phyloP scores from a whole-genome alignment of 305 asterid genomes.

The Lippia alba region DNA sequence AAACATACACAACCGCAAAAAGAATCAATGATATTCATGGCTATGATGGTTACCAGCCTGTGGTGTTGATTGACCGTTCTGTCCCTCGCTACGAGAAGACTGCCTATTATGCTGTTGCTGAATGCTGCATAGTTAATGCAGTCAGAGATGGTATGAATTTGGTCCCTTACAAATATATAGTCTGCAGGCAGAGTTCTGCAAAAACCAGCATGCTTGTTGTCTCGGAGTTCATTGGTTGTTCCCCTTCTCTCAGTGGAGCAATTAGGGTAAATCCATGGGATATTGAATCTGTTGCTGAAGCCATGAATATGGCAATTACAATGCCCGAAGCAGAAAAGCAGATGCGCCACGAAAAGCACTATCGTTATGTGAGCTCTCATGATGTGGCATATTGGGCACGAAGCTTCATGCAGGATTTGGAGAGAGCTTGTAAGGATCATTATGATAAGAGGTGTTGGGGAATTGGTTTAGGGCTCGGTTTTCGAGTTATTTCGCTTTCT shows the following conservation, averaged over 20 bases:
- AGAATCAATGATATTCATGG: slow-evolving; percentile 61
- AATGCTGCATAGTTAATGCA: slow-evolving; percentile 79
- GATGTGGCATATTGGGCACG: slow-evolving; percentile 82
- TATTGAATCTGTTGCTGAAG: slow-evolving; percentile 73
- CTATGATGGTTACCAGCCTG: slow-evolving; percentile 53
- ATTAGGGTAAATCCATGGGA: slow-evolving; percentile 88
- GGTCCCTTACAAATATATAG: slow-evolving; percentile 73
- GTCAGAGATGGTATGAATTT: slow-evolving; percentile 86
- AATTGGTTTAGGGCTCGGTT: slow-evolving; percentile 70
- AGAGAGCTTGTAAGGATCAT: slow-evolving; percentile 71
- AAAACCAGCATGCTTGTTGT: slow-evolving; percentile 76
- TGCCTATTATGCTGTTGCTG: slow-evolving; percentile 76
- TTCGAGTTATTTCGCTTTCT: slow-evolving; percentile 72
- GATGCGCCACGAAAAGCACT: slow-evolving; percentile 75
- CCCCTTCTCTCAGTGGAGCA: slow-evolving; percentile 79
- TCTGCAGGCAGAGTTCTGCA: slow-evolving; percentile 64
- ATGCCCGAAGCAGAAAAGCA: slow-evolving; percentile 60
- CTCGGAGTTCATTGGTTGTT: slow-evolving; percentile 78
- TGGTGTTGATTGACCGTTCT: slow-evolving; percentile 62
- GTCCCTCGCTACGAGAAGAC: slow-evolving; percentile 65
- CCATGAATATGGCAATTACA: slow-evolving; percentile 51
- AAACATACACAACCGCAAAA: slow-evolving; percentile 55
- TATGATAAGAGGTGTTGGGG: slow-evolving; percentile 75
- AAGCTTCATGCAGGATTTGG: slow-evolving; percentile 74
- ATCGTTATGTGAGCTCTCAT: slow-evolving; percentile 71